phyloP scores from a whole-genome alignment of 306 rosid genomes.

The Sindora glabra region DNA sequence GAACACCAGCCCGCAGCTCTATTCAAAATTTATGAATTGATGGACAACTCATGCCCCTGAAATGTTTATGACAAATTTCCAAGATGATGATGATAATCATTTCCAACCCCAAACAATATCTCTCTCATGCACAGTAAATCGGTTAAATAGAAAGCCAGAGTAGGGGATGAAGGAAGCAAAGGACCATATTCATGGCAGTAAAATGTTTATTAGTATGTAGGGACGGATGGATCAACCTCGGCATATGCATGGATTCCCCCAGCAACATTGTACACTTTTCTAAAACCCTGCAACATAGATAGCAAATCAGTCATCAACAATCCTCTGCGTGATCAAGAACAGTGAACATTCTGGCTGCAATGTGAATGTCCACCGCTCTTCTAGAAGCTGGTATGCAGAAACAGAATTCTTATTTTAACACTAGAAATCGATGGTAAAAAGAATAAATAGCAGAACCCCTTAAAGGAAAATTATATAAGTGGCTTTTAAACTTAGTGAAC shows the following conservation, averaged over 20 bases:
- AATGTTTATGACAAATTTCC: no score
- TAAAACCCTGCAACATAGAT: conserved; percentile 59
- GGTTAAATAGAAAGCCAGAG: background rate
- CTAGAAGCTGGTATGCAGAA: no score
- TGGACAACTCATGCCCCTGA: no score
- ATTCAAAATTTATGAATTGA: no score
- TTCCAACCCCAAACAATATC: conserved; percentile 12
- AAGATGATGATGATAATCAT: no score
- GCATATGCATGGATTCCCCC: conserved; percentile 95
- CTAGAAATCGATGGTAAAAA: no score
- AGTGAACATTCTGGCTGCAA: background rate
- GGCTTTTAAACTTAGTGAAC: no score
- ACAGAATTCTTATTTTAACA: background rate
- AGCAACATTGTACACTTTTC: conserved; percentile 61
- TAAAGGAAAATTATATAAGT: no score
- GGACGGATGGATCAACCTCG: conserved; percentile 72
- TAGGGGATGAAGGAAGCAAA: background rate
- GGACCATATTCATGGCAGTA: background rate
- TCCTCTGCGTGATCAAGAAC: background rate
- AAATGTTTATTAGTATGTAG: conserved; percentile 52
- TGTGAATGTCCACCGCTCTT: background rate
- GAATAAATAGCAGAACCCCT: background rate
- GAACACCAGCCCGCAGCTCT: no score
- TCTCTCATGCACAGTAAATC: conserved; percentile 4
- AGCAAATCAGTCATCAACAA: conserved; percentile 8